Conservation (phyloP, 306 rosid species). For the Castanea sativa region DNA sequence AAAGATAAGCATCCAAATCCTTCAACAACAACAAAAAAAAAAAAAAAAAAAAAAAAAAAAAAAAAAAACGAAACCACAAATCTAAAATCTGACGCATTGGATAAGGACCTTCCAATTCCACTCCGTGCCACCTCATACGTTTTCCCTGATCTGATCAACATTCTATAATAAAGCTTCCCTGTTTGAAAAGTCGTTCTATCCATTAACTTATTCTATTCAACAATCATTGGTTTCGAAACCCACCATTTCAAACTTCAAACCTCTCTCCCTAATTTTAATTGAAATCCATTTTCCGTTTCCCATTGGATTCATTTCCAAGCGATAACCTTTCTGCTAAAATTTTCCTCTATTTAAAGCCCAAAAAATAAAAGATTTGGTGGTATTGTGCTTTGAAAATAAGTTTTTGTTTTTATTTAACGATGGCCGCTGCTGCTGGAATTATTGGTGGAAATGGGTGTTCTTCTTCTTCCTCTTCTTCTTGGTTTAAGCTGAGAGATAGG, state of each 20-base stretch:
- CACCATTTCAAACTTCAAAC: constrained; percentile 9
- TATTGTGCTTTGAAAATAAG: background rate
- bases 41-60: constrained; percentile 42
- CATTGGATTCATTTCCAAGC: constrained; percentile 26
- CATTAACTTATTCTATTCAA: background rate
- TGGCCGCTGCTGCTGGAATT: constrained; percentile 63
- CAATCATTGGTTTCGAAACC: background rate
- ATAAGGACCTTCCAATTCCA: constrained; percentile 39
- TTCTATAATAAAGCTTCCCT: constrained; percentile 5
- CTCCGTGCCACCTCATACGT: background rate
- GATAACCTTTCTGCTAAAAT: constrained; percentile 2
- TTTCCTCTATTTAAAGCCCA: constrained; percentile 19
- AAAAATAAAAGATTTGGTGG: constrained; percentile 3
- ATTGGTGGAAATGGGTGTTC: constrained; percentile 35
- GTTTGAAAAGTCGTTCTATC: background rate
- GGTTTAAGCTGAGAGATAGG: constrained; percentile 38
- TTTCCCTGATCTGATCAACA: background rate
- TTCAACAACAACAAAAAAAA: constrained; percentile 21
- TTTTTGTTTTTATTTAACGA: constrained; percentile 15
- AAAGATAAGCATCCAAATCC: constrained; percentile 34
- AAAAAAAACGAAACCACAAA: background rate
- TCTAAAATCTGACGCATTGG: constrained; percentile 32
- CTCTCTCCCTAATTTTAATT: background rate
- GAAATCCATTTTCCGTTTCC: constrained; percentile 27
- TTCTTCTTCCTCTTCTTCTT: constrained; percentile 42